Base-by-base conservation (phyloP, 306 rosid species). In the Geum urbanum region DNA sequence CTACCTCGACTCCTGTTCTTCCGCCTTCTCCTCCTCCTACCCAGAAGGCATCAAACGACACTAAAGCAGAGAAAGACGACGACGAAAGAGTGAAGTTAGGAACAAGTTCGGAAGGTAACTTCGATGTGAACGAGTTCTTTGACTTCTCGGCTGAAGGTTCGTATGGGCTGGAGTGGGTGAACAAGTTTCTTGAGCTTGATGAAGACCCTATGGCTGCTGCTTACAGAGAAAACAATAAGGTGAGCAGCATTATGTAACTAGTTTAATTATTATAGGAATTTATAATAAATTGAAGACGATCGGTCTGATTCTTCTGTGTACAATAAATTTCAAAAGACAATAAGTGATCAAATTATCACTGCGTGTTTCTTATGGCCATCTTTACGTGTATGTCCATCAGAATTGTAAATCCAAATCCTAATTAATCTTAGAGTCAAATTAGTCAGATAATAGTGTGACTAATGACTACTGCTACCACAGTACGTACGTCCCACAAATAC, bases 71-170 rank as follows among this genome's bases (percentile, higher is more conserved):
- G 2, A n/a, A 47, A 47, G 70, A 66, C 15, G 70, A 66, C 24
- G 57, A 49, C 24, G 70, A 47, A 47, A 8, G 9, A 66, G 71
- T 79, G 73, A 52, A 44, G 7, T 44, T 47, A 43, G 76, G 74
- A 44, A 66, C 54, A 15, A 32, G 65, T 18, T 66, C 65, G 1
- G 85, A 78, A 12, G 27, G 51, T 51, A 73, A 40, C 66, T 88
- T 88, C 9, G 80, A 83, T 55, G 84, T 84, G 41, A 63, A 83
- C 41, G 85, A 85, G 58, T 81, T 88, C 77, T 82, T 88, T 43
- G 74, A 83, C 60, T 83, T 83, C 67, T 45, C 85, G 3, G 13
- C 76, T 1, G 88, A 83, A 56, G 87, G 67, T 19, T 40, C 84
- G 0, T 71, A 22, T 45, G 90, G 75, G 9, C 44, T 77, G n/a